Percentiles rank a stretch among this genome's conserved stretches.
Evolutionary conservation across 805 yeast species (phyloP).

Genomic region (Nakazawaea peltata): DNA sequence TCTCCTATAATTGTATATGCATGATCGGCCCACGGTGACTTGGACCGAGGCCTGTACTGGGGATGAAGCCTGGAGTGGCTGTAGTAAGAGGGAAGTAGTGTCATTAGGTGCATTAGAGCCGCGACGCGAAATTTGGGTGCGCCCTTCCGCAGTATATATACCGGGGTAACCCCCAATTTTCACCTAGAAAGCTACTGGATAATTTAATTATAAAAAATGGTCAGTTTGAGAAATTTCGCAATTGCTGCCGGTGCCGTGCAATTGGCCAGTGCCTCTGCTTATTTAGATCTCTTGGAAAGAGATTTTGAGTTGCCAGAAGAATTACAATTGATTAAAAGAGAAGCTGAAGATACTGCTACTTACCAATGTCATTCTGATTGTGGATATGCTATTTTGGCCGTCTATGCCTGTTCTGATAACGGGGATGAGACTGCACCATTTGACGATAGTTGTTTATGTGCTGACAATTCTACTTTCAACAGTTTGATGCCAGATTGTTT

Average conservation of each 20-base stretch:
- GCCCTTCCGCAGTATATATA: not conserved
- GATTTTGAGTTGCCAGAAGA: not conserved
- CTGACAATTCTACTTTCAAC: constrained; percentile 4
- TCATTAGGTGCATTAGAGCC: too few relatives aligned
- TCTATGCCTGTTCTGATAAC: constrained; percentile 2
- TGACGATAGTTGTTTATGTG: constrained; percentile 8
- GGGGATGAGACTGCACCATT: constrained; percentile 6
- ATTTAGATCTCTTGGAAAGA: not conserved
- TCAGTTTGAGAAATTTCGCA: not conserved
- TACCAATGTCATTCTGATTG: constrained; percentile 10
- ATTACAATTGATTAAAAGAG: constrained; percentile 1
- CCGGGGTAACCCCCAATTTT: not conserved
- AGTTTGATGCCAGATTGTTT: constrained; percentile 6
- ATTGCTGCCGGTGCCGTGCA: not conserved
- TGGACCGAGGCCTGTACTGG: too few relatives aligned
- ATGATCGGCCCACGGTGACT: too few relatives aligned
- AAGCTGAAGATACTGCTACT: constrained; percentile 2
- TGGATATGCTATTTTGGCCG: constrained; percentile 10
- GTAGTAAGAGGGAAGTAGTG: too few relatives aligned
- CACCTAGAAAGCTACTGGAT: not conserved
- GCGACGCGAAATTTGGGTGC: too few relatives aligned
- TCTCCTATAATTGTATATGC: not conserved
- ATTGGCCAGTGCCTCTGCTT: not conserved
- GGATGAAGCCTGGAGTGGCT: too few relatives aligned
- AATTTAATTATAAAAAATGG: not conserved